Evolutionary conservation across 768 basidiomycete genomes (phyloP), one percentile per base, ranked within the genome.

Genomic region (Suillus paluster): DNA sequence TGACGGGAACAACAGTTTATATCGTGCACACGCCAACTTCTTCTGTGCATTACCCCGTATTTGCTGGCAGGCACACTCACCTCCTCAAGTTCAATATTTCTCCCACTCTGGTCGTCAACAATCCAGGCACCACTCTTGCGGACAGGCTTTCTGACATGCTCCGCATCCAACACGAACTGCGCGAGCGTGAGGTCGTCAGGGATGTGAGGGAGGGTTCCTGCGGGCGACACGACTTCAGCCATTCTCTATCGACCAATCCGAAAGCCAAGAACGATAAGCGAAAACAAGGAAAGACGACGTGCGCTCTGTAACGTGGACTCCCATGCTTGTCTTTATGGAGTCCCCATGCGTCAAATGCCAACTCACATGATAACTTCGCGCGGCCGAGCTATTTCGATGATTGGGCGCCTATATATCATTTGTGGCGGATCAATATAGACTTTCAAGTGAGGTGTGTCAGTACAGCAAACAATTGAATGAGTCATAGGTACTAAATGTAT

Each of bases 101-200:
- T 68, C 15, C 80, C 80, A 4, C 78, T 79, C 15, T 66, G 67
- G 54, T 81, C 77, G 39, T 83, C 81, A 33, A 83, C 73, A 45
- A 83, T 62, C 78, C 80, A 81, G 0, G 82, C 75, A 17, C 46
- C 68, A 33, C 61, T 57, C 25, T 61, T 63, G 36, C 71, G 70
- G 21, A 69, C 63, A 2, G 77, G 75, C 44, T 69, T 67, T 14
- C 58, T 64, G 10, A 73, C 73, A 53, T 78, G 75, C 11, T 77
- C 72, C 15, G 62, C 62, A 63, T 80, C 78, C 1, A 80, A 65
- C 33, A 77, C 66, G 64, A 80, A 79, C 61, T 80, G 78, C 25
- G 67, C 70, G 7, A 78, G 68, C 2, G 78, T 76, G 58, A 80
- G 57, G 58, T 78, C 70, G 49, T 79, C 79, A 12, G 79, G 75